Evolutionary conservation across 805 yeast species (phyloP), one percentile per base, ranked within the genome.

Genomic region (Ogataea ganodermae): DNA sequence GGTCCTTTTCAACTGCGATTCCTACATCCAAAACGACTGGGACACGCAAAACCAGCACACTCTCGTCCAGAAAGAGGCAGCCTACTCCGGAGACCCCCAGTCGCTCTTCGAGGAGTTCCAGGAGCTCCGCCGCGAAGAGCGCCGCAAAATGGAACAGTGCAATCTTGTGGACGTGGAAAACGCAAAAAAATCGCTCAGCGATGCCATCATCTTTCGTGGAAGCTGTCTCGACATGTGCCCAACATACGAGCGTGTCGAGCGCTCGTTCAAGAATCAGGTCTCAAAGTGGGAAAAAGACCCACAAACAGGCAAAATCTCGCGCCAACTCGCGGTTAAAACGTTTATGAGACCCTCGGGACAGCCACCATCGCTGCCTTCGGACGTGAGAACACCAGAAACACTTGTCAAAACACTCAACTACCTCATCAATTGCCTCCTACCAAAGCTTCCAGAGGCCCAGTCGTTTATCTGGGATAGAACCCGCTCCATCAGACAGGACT

Each of bases 261-360:
- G 99, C 68, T 79, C 86, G 2, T 80, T 84, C 47, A 96, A 94
- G 63, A 89, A 90, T 58, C 91, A 91, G 57, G 94, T 90, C 30
- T 84, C 87, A 48, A 73, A 77, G 8, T 75, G 84, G 57, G 99
- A 94, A 67, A 83, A 75, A 53, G 89, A 85, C 50, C 79, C 83
- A 2, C 69, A 70, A 0, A 73, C 80, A 2, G 80, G 80, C 4
- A 75, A 70, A 51, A 84, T 89, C 5, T 75, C 88, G 0, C 64
- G 78, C 23, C 60, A 60, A 0, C 70, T 73, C 37, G 96, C 97
- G 0, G 79, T 94, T 6, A 94, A 94, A 67, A 95, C 96, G 1
- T 94, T 94, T 62, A 86, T 96, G 18, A 75, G 99, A 57, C 97
- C 99, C 0, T 97, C 98, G 0, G 99, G 98, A 6, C 97, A 94